Evolutionary conservation across 129 eudicot species (phyloP).

Genomic region (Artemisia annua): DNA sequence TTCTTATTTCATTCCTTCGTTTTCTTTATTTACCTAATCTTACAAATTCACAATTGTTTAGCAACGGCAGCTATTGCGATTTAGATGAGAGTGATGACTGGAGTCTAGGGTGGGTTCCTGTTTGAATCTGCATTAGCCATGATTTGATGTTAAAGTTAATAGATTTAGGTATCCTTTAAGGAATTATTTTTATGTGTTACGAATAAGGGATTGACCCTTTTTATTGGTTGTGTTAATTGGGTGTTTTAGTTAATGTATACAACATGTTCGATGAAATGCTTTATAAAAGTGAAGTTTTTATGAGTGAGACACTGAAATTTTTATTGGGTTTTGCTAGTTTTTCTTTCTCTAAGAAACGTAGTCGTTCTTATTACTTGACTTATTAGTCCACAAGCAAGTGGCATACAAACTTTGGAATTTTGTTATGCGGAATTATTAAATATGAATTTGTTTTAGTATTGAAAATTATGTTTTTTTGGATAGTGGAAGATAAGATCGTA

Average conservation of each 20-base stretch:
- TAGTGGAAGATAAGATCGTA: slow-evolving; percentile 20
- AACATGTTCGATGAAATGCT: slow-evolving; percentile 21
- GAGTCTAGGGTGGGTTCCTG: too few species aligned
- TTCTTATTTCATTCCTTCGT: too few species aligned
- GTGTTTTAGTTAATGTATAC: slow-evolving; percentile 16
- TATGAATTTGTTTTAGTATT: neutral
- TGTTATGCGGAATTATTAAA: neutral
- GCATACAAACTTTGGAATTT: too few species aligned
- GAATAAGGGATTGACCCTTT: neutral
- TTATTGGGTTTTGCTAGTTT: neutral
- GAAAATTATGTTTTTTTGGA: neutral
- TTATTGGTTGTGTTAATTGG: neutral
- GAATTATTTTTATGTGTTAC: neutral
- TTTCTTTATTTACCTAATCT: too few species aligned
- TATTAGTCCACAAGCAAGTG: too few species aligned
- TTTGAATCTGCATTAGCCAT: neutral
- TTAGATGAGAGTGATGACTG: too few species aligned
- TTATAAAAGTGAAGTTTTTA: neutral
- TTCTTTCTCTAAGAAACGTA: too few species aligned
- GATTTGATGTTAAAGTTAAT: neutral
- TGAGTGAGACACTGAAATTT: too few species aligned
- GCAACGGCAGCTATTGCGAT: too few species aligned
- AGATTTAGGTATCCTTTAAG: neutral
- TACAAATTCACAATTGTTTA: too few species aligned
- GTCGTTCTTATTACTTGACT: too few species aligned